Conservation (phyloP, 106 monocot species). For the Vanilla planifolia region DNA sequence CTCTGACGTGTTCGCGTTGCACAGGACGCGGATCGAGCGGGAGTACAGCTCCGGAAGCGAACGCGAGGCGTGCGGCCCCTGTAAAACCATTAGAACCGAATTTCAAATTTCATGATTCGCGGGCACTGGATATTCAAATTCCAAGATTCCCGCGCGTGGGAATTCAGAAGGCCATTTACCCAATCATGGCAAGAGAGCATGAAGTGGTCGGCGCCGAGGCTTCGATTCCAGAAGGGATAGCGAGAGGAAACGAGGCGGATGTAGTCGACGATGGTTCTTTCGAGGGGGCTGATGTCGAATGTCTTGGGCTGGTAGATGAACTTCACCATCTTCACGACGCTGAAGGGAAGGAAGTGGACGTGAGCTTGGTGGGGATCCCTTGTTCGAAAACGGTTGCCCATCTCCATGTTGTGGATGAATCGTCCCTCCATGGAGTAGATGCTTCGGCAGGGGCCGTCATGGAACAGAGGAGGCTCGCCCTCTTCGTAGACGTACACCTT, state of each 20-base stretch:
- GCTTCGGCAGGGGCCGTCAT: conserved; percentile 48
- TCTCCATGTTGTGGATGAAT: conserved; percentile 51
- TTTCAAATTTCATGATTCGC: too few species aligned
- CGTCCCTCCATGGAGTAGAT: conserved; percentile 61
- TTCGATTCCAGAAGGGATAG: conserved; percentile 37
- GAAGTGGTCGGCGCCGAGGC: conserved; percentile 37
- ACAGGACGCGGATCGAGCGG: conserved; percentile 76
- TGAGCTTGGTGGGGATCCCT: conserved; percentile 46
- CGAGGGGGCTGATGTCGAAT: conserved; percentile 16
- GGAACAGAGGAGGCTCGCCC: conserved; percentile 66
- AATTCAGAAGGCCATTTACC: conserved; percentile 8
- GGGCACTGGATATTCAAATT: too few species aligned
- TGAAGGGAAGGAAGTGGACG: conserved; percentile 63
- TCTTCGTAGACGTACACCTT: conserved; percentile 52
- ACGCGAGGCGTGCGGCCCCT: conserved; percentile 61
- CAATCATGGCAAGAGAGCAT: conserved; percentile 40
- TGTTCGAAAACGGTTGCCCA: conserved; percentile 22
- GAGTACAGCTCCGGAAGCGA: conserved; percentile 29
- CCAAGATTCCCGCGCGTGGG: too few species aligned
- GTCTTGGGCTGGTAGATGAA: conserved; percentile 24
- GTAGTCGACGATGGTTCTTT: conserved; percentile 26
- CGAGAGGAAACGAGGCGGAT: conserved; percentile 15
- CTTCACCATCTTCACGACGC: conserved; percentile 40
- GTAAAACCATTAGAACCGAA: too few species aligned
- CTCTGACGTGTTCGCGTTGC: conserved; percentile 88